Evolutionary conservation across 179 eudicot species (phyloP).

Genomic region (Corrigiola litoralis): DNA sequence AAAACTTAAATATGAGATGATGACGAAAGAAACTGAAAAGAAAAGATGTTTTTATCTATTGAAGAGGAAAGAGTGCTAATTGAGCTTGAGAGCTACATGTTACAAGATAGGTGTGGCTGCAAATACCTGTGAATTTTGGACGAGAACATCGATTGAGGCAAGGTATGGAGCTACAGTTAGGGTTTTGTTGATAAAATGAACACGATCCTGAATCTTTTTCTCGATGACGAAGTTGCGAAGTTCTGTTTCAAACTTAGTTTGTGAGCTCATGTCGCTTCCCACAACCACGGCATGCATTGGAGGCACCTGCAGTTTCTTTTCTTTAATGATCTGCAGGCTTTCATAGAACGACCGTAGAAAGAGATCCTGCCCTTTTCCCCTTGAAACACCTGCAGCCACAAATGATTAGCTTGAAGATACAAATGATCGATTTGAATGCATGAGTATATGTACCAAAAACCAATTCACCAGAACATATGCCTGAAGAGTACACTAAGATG

Average conservation of each 20-base stretch:
- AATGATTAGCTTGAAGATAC: background rate
- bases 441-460: background rate
- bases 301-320: slow-evolving; percentile 77
- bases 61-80: background rate
- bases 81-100: no score
- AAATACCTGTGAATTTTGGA: slow-evolving; percentile 87
- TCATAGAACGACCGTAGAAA: slow-evolving; percentile 83
- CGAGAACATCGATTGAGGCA: slow-evolving; percentile 87
- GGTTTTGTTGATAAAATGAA: slow-evolving; percentile 87
- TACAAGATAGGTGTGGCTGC: background rate
- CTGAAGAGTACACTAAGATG: background rate
- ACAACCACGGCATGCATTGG: slow-evolving; percentile 81
- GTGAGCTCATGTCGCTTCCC: slow-evolving; percentile 86
- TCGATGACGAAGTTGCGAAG: slow-evolving; percentile 60
- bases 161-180: slow-evolving; percentile 86
- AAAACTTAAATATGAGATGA: background rate
- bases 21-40: background rate
- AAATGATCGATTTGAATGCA: background rate
- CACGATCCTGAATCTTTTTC: slow-evolving; percentile 67
- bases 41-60: background rate
- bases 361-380: slow-evolving; percentile 94
- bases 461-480: background rate
- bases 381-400: slow-evolving; percentile 74
- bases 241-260: slow-evolving; percentile 85
- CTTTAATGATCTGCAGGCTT: slow-evolving; percentile 64